phyloP scores from a whole-genome alignment of 2,329 filamentous ascomycete species.

The Apiospora phragmitis region DNA sequence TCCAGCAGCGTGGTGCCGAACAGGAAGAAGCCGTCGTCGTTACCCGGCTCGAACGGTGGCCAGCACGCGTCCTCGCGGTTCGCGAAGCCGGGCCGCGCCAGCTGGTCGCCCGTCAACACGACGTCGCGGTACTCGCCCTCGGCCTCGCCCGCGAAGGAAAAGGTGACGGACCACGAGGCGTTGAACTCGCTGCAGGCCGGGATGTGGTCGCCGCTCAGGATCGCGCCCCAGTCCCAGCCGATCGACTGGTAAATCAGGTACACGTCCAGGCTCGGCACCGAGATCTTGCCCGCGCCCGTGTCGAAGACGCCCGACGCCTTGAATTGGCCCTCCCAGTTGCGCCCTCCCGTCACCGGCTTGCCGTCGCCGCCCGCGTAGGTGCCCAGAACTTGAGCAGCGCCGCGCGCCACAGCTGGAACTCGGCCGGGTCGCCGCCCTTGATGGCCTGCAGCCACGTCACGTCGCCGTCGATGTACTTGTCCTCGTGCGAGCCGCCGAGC shows the following conservation, averaged over 20 bases:
- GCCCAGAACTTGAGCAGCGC: conserved; percentile 18
- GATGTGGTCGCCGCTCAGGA: conserved; percentile 27
- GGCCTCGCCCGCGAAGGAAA: conserved; percentile 25
- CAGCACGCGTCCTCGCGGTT: conserved; percentile 34
- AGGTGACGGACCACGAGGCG: conserved; percentile 33
- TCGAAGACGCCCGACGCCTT: conserved; percentile 31
- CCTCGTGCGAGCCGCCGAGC: conserved; percentile 34
- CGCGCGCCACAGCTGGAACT: conserved; percentile 35
- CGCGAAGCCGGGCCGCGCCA: conserved; percentile 34
- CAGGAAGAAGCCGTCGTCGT: conserved; percentile 26
- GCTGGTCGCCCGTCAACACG: conserved; percentile 33
- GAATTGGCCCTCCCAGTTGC: conserved; percentile 8
- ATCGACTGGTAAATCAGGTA: conserved; percentile 33
- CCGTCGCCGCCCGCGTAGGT: conserved; percentile 2
- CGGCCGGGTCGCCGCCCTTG: conserved; percentile 12
- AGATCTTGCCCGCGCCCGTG: conserved; percentile 31
- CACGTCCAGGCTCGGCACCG: conserved; percentile 26
- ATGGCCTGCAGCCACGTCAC: conserved; percentile 22
- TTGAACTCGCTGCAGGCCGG: conserved; percentile 38
- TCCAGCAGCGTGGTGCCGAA: conserved; percentile 30
- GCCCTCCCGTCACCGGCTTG: conserved; percentile 13
- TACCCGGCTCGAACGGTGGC: conserved; percentile 34
- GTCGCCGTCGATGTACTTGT: conserved; percentile 28
- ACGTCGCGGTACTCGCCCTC: conserved; percentile 17
- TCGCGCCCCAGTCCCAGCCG: conserved; percentile 36